Percentiles rank a stretch among this genome's conserved stretches.
Evolutionary conservation across 768 basidiomycete genomes (phyloP).

Genomic region (Clitopilus passeckerianus): DNA sequence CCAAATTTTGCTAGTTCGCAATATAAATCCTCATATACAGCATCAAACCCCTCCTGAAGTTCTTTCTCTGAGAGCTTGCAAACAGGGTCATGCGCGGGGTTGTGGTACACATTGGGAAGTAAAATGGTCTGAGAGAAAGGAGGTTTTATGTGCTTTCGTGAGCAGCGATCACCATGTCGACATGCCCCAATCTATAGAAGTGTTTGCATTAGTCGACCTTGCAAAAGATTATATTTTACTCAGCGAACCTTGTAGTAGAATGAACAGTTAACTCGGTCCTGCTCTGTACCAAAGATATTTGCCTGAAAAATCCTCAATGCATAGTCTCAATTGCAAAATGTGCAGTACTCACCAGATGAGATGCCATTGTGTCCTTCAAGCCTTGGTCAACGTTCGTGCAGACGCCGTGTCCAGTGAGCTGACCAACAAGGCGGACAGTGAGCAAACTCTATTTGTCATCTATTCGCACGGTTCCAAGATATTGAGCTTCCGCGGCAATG

Average conservation of each 20-base stretch:
- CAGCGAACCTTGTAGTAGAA: conserved; percentile 90
- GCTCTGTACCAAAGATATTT: conserved; percentile 93
- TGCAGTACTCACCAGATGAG: conserved; percentile 61
- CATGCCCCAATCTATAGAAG: conserved; percentile 87
- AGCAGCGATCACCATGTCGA: conserved; percentile 96
- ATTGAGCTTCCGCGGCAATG: neutral
- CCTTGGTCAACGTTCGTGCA: neutral
- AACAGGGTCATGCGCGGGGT: conserved; percentile 90
- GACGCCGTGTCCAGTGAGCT: neutral
- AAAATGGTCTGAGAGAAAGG: conserved; percentile 97
- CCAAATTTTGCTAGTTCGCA: conserved; percentile 95
- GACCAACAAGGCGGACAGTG: neutral
- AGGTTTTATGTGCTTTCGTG: conserved; percentile 96
- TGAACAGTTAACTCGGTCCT: conserved; percentile 96
- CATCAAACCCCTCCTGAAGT: conserved; percentile 87
- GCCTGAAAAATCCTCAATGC: conserved; percentile 42
- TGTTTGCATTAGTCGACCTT: conserved; percentile 1
- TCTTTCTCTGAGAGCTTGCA: conserved; percentile 87
- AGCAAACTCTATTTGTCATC: neutral
- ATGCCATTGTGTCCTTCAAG: conserved; percentile 41
- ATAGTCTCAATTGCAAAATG: no score
- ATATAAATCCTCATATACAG: conserved; percentile 93
- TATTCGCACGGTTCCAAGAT: neutral
- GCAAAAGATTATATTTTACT: conserved; percentile 6
- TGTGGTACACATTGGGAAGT: conserved; percentile 96